A percentile compares a stretch with the other conserved stretches of the same genome.
Evolutionary conservation across 257 asterid genomes (phyloP).

Genomic region (Handroanthus guayacan): DNA sequence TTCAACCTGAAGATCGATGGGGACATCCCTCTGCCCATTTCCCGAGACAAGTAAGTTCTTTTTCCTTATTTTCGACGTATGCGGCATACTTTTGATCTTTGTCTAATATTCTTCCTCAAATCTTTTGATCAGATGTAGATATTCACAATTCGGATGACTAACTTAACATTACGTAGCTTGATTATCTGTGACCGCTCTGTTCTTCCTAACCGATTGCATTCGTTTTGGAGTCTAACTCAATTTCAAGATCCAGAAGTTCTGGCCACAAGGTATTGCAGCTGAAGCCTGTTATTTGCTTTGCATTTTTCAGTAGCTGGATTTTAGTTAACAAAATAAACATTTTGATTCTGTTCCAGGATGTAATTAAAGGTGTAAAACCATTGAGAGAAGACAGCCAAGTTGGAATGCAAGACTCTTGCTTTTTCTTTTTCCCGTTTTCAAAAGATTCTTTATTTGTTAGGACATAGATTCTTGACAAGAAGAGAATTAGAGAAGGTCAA

Average conservation of each 20-base stretch:
- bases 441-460: conserved; percentile 66
- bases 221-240: conserved; percentile 40
- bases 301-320: background rate
- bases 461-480: conserved; percentile 56
- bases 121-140: conserved; percentile 71
- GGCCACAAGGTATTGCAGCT: conserved; percentile 5
- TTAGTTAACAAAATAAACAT: too few relatives aligned
- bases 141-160: conserved; percentile 47
- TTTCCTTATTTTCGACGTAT: conserved; percentile 51
- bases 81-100: conserved; percentile 47
- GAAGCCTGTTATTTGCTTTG: conserved; percentile 10
- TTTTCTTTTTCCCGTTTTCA: conserved; percentile 10
- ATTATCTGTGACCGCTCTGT: conserved; percentile 16
- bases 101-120: conserved; percentile 44
- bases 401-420: conserved; percentile 39
- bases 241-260: conserved; percentile 38
- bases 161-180: conserved; percentile 34
- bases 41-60: conserved; percentile 59
- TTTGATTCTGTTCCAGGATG: conserved; percentile 31
- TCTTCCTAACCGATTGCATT: conserved; percentile 40
- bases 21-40: conserved; percentile 65
- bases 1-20: conserved; percentile 60
- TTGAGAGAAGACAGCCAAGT: conserved; percentile 39
- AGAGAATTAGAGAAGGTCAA: conserved; percentile 52
- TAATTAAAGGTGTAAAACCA: conserved; percentile 6